Evolutionary conservation across 1,139 yeast species (phyloP).

Genomic region (Saccharomyces pastorianus): DNA sequence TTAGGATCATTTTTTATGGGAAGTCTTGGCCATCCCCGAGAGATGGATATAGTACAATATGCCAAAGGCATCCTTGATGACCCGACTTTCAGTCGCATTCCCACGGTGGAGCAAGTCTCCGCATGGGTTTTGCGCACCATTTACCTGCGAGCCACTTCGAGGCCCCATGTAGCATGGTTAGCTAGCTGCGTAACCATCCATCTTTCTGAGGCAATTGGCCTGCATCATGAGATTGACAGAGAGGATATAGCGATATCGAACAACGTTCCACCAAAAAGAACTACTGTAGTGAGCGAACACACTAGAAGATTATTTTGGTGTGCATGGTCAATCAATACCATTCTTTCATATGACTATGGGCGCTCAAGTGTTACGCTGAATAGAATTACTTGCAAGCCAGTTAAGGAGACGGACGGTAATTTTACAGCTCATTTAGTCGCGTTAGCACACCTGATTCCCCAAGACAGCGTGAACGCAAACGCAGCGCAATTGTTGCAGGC

Average conservation of each 20-base stretch:
- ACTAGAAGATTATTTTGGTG: conserved; percentile 10
- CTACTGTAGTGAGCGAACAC: conserved; percentile 1
- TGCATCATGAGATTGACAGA: conserved; percentile 9
- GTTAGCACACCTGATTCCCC: background rate
- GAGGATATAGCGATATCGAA: conserved; percentile 4
- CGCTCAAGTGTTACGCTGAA: conserved; percentile 6
- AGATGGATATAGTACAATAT: conserved; percentile 8
- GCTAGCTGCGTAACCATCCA: conserved; percentile 10
- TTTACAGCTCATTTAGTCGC: background rate
- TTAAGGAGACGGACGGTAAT: conserved; percentile 1
- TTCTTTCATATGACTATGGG: conserved; percentile 10
- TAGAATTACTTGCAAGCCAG: conserved; percentile 6
- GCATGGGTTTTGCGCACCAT: conserved; percentile 10
- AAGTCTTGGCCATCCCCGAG: conserved; percentile 9
- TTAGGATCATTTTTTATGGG: conserved; percentile 10
- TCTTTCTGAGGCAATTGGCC: conserved; percentile 8
- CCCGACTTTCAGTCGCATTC: conserved; percentile 8
- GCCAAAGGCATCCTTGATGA: conserved; percentile 8
- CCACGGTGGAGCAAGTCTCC: conserved; percentile 8
- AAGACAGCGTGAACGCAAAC: background rate
- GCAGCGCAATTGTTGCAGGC: background rate
- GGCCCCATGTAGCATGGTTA: conserved; percentile 10
- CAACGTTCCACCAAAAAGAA: background rate
- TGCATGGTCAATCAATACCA: conserved; percentile 9
- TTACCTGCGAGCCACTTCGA: conserved; percentile 8